A percentile compares a stretch with the other conserved stretches of the same genome.
These are phyloP conservation scores for Artemisia annua DNA, from an alignment of 129 eudicot species.

Conservation along the genomic window DNA sequence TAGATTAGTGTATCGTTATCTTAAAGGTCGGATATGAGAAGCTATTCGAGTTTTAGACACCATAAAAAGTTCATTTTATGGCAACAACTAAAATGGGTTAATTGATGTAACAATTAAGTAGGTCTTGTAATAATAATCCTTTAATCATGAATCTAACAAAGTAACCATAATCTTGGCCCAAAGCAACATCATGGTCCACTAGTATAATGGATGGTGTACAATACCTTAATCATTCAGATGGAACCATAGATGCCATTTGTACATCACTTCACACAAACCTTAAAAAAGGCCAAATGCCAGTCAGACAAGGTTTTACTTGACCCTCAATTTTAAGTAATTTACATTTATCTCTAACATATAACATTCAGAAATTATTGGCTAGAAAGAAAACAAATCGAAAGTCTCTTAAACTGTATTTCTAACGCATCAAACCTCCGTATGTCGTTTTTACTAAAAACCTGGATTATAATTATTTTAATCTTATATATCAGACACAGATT, in stretches of 20 bases:
- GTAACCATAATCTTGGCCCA: background rate
- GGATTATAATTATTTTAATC: too few species aligned
- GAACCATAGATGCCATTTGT: slow-evolving; percentile 1
- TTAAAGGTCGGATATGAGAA: background rate
- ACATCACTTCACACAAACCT: background rate
- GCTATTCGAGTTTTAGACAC: background rate
- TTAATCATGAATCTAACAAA: background rate
- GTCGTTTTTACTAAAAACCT: too few species aligned
- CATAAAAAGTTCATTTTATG: background rate
- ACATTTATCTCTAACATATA: too few species aligned
- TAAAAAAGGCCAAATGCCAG: background rate
- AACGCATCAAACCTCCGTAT: too few species aligned
- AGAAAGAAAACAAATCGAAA: background rate
- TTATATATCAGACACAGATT: too few species aligned
- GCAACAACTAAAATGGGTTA: background rate
- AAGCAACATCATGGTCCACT: slow-evolving; percentile 9
- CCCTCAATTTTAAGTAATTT: too few species aligned
- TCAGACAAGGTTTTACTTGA: background rate
- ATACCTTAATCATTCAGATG: background rate
- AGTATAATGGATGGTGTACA: background rate
- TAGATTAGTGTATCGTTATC: too few species aligned
- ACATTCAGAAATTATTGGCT: background rate
- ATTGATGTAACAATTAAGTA: background rate
- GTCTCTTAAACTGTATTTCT: too few species aligned
- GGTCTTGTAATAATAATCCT: background rate